A percentile compares a stretch with the other conserved stretches of the same genome.
Conservation (phyloP, 2,329 filamentous ascomycete genomes). For the Furcasterigmium sp. region DNA sequence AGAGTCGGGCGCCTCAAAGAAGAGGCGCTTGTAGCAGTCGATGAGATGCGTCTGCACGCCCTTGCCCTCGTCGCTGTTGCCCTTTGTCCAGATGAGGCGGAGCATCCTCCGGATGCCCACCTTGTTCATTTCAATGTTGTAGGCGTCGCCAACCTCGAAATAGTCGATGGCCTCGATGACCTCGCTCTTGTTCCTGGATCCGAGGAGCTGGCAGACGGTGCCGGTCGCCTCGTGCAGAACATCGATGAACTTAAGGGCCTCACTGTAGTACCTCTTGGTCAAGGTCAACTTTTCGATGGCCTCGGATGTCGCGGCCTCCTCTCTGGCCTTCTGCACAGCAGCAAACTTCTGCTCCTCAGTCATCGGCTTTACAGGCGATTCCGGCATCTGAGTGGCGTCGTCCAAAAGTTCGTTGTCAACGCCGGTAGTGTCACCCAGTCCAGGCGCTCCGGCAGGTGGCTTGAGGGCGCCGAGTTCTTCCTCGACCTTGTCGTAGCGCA, state of each 20-base stretch:
- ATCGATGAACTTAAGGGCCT: slow-evolving; percentile 90
- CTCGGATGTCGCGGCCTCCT: slow-evolving; percentile 85
- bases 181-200: slow-evolving; percentile 95
- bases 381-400: slow-evolving; percentile 75
- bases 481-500: slow-evolving; percentile 76
- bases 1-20: slow-evolving; percentile 88
- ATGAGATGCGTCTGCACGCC: slow-evolving; percentile 95
- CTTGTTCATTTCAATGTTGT: slow-evolving; percentile 92
- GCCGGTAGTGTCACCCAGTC: slow-evolving; percentile 62
- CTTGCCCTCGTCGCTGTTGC: slow-evolving; percentile 98
- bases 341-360: slow-evolving; percentile 73
- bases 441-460: slow-evolving; percentile 68
- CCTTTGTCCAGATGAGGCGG: slow-evolving; percentile 97
- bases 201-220: slow-evolving; percentile 79
- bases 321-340: slow-evolving; percentile 71
- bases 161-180: slow-evolving; percentile 99
- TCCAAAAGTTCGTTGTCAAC: slow-evolving; percentile 77
- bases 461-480: slow-evolving; percentile 75
- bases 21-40: slow-evolving; percentile 91
- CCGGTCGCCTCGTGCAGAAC: slow-evolving; percentile 79
- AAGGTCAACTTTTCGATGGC: slow-evolving; percentile 82
- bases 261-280: slow-evolving; percentile 85
- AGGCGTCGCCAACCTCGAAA: slow-evolving; percentile 90
- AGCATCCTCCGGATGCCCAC: slow-evolving; percentile 92
- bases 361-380: slow-evolving; percentile 65